Conservation (phyloP, 129 eudicot species). For the Pittosporum tobira region DNA sequence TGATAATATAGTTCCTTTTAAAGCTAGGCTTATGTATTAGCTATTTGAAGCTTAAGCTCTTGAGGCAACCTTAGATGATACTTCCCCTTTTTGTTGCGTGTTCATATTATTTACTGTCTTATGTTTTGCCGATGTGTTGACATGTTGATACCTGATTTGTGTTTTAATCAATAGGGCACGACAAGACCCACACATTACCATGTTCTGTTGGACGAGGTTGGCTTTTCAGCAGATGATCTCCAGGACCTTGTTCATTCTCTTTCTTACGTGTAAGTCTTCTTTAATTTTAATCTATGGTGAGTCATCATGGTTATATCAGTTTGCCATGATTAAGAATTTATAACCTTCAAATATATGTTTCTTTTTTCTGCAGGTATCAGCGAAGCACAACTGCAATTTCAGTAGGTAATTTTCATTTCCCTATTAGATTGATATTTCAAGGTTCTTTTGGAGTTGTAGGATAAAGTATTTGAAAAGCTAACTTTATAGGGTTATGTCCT, state of each 20-base stretch:
- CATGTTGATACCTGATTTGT: neutral
- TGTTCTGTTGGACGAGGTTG: constrained; percentile 67
- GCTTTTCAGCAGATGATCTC: constrained; percentile 60
- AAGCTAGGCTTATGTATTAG: no score
- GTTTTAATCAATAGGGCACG: constrained; percentile 36
- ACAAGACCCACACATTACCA: constrained; percentile 81
- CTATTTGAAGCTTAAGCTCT: neutral
- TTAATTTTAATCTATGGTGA: neutral
- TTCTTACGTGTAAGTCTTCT: constrained; percentile 64
- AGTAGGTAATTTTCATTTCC: constrained; percentile 30
- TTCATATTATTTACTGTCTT: neutral
- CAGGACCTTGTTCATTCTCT: constrained; percentile 73
- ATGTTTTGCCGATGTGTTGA: neutral
- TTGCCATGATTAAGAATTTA: neutral
- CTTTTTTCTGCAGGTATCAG: constrained; percentile 46
- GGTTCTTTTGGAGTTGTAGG: neutral
- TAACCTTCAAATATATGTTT: neutral
- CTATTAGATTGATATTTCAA: neutral
- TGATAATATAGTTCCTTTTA: no score
- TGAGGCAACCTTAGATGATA: neutral
- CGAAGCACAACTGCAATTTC: constrained; percentile 72
- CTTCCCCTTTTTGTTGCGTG: no score
- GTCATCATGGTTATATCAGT: neutral
- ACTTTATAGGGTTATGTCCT: no score
- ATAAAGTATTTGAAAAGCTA: neutral